phyloP scores from a whole-genome alignment of 345 rosid genomes.

The Trapa bicornis region DNA sequence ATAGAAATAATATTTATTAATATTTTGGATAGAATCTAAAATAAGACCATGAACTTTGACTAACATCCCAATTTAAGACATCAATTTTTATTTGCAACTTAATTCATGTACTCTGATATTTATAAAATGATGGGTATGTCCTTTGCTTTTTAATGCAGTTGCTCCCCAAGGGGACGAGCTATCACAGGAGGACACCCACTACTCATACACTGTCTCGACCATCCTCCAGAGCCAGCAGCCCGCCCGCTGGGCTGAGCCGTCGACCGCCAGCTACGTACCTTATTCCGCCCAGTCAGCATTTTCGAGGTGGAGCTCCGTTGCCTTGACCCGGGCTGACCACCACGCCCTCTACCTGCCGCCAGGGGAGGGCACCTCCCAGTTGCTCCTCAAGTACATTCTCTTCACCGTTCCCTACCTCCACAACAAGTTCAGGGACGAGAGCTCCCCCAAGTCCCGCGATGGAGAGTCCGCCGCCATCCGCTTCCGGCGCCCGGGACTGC shows the following conservation, averaged over 20 bases:
- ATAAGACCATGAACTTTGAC: no score
- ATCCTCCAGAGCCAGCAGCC: conserved; percentile 60
- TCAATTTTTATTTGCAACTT: no score
- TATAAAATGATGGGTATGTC: no score
- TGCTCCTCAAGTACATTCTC: conserved; percentile 72
- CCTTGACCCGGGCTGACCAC: conserved; percentile 16
- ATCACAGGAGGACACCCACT: conserved; percentile 56
- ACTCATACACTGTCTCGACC: conserved; percentile 83
- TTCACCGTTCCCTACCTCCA: conserved; percentile 72
- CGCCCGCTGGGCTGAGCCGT: conserved; percentile 35
- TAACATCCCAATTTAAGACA: no score
- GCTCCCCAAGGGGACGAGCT: conserved; percentile 31
- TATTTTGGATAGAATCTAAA: no score
- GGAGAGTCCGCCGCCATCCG: conserved; percentile 10
- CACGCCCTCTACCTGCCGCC: conserved; percentile 19
- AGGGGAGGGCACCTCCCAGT: conserved; percentile 46
- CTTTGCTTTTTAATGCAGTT: conserved; percentile 13
- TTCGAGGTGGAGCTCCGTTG: conserved; percentile 36
- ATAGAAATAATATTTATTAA: no score
- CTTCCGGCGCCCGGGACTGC: conserved; percentile 28
- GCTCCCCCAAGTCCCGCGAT: conserved; percentile 45
- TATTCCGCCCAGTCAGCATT: conserved; percentile 59
- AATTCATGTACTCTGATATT: no score
- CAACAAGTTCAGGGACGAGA: conserved; percentile 35
- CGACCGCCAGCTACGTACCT: conserved; percentile 18